Conservation (phyloP, 108 stramenopile species). For the Seminavis robusta region DNA sequence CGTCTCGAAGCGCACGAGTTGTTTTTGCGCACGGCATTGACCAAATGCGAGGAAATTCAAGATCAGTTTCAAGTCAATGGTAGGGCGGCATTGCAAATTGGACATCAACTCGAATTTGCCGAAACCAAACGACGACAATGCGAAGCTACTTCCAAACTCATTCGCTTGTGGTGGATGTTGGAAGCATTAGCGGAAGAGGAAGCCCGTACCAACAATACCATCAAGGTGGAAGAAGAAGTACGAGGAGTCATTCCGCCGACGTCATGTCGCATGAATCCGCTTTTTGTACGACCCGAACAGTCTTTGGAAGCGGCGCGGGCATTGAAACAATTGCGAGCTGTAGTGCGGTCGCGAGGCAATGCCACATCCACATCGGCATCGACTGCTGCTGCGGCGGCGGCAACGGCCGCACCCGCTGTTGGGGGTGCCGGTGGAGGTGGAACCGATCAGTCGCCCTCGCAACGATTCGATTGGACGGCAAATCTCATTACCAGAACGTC, state of each 20-base stretch:
- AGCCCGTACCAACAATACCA: conserved; percentile 45
- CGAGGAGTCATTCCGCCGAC: conserved; percentile 53
- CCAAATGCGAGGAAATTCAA: conserved; percentile 69
- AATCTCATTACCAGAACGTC: conserved; percentile 66
- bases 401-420: conserved; percentile 10
- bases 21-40: conserved; percentile 54
- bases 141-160: conserved; percentile 67
- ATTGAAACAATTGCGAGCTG: conserved; percentile 63
- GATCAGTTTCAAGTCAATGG: conserved; percentile 77
- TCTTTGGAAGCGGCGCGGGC: conserved; percentile 69
- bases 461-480: conserved; percentile 75
- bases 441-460: conserved; percentile 38
- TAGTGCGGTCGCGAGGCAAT: conserved; percentile 71
- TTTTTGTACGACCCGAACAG: conserved; percentile 68
- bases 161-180: conserved; percentile 87
- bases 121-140: conserved; percentile 78
- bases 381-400: conserved; percentile 15
- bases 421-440: conserved; percentile 14
- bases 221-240: conserved; percentile 65
- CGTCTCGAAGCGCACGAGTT: conserved; percentile 74
- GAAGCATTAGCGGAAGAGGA: conserved; percentile 81
- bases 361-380: no score
- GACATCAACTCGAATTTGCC: conserved; percentile 77
- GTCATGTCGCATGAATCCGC: conserved; percentile 72
- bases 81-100: conserved; percentile 76